Conservation (phyloP, 495 filamentous ascomycete species). For the Annulohypoxylon moriforme region DNA sequence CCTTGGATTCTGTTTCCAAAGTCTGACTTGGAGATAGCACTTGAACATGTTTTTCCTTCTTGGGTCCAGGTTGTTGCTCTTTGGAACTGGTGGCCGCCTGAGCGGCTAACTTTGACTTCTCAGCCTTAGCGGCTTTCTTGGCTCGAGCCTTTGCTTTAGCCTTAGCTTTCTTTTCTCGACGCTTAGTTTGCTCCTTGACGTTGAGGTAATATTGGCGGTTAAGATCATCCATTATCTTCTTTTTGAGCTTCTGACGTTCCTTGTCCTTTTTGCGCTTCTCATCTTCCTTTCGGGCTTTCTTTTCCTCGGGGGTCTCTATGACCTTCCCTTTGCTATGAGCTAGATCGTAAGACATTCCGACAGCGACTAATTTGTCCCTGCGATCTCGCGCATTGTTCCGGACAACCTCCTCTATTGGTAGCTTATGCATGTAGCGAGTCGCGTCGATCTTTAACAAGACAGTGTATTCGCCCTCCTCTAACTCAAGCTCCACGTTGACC, state of each 20-base stretch:
- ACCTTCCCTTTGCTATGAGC: slow-evolving; percentile 82
- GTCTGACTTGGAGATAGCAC: slow-evolving; percentile 28
- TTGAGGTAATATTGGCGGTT: slow-evolving; percentile 43
- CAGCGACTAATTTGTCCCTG: slow-evolving; percentile 84
- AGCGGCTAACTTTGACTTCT: slow-evolving; percentile 39
- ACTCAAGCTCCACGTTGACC: slow-evolving; percentile 82
- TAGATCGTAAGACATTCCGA: slow-evolving; percentile 84
- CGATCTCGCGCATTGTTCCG: slow-evolving; percentile 67
- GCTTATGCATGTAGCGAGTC: slow-evolving; percentile 59
- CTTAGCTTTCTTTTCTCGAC: slow-evolving; percentile 47
- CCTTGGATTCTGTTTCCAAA: slow-evolving; percentile 42
- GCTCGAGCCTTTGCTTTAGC: slow-evolving; percentile 50
- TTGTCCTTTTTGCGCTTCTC: slow-evolving; percentile 59
- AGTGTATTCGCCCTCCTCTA: slow-evolving; percentile 84
- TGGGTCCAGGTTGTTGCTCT: slow-evolving; percentile 8
- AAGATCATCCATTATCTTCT: slow-evolving; percentile 58
- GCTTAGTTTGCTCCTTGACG: slow-evolving; percentile 49
- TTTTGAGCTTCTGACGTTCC: slow-evolving; percentile 63
- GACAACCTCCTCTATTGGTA: slow-evolving; percentile 76
- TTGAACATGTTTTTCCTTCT: slow-evolving; percentile 31
- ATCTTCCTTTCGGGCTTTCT: slow-evolving; percentile 57
- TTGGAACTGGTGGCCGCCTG: slow-evolving; percentile 21
- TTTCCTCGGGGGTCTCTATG: slow-evolving; percentile 73
- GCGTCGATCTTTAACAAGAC: slow-evolving; percentile 85
- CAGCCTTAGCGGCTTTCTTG: slow-evolving; percentile 47